Base-by-base conservation (phyloP, 139 green algal species). In the Closterium sp. region DNA sequence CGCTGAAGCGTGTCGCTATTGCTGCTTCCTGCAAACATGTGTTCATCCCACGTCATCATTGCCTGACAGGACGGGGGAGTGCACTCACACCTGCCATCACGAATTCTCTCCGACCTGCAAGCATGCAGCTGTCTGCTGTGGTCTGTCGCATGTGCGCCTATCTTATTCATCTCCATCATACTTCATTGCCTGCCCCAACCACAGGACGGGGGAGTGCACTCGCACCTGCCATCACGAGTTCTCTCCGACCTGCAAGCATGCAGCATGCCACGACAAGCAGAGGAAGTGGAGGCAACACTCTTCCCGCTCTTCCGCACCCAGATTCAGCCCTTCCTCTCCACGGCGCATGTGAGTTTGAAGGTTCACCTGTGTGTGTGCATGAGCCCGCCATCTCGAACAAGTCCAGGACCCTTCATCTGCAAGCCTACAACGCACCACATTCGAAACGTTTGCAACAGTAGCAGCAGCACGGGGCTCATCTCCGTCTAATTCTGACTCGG, bases 231-330 rank as follows among this genome's bases (percentile, higher is more conserved):
- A 2, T 21, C 88, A 22, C 88, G 88, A 3, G 88, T 90, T 84
- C 88, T 90, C 10, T 62, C 38, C 30, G 88, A 90, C 70, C 38
- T 90, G 88, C 38, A 90, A 31, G 9, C 38, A 85, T 70, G 27
- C 30, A 62, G 88, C 27, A 4, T 50, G 88, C 70, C n/a, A 17
- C 62, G 29, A 11, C 38, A 24, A 30, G 88, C 62, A 31, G 70
- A 62, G 11, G 88, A 90, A 84, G 88, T 90, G 88, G 70, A 86
- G 29, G 38, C 62, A 90, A 90, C 88, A 85, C n/a, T 90, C 70
- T 90, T 90, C 70, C 88, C 88, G 62, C 62, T 90, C 38, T 90
- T 90, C 88, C 88, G 88, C 34, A 28, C 62, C n/a, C 88, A 90
- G 27, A 90, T 90, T 22, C 2, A 85, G 29, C 88, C 88, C 11